Evolutionary conservation across 1,284 basidiomycete species (phyloP).

Genomic region (Lentinus polychrous): DNA sequence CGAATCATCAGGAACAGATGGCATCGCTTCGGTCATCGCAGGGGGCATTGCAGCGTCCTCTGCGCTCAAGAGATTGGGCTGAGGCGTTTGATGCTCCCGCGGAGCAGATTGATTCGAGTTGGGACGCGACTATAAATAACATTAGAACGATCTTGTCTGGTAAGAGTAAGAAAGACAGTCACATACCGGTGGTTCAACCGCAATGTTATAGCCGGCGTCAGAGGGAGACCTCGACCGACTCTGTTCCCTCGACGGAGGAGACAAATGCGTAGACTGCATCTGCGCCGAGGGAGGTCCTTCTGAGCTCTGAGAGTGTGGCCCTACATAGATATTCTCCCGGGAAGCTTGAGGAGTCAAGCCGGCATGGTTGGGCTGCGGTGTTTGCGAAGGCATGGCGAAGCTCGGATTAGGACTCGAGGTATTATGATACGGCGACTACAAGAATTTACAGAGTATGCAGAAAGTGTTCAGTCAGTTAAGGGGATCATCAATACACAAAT

Average conservation of each 20-base stretch:
- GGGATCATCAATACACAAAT: neutral
- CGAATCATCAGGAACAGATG: no score
- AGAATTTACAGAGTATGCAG: no score
- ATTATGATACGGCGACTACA: conserved; percentile 13
- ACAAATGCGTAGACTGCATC: conserved; percentile 6
- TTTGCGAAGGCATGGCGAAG: neutral
- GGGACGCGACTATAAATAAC: conserved; percentile 19
- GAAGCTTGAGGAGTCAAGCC: conserved; percentile 2
- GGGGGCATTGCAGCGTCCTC: conserved; percentile 17
- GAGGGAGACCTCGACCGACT: conserved; percentile 14
- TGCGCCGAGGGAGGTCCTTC: conserved; percentile 10
- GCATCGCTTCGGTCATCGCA: no score
- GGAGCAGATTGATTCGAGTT: conserved; percentile 13
- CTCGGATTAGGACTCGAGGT: conserved; percentile 11
- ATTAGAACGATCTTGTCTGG: no score
- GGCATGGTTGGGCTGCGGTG: conserved; percentile 5
- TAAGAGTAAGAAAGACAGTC: no score
- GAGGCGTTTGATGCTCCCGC: conserved; percentile 7
- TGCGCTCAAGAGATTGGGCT: conserved; percentile 18
- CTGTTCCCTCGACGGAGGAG: conserved; percentile 10
- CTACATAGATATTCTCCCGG: conserved; percentile 14
- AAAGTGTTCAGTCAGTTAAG: neutral
- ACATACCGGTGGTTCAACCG: conserved; percentile 22
- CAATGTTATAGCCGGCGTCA: conserved; percentile 17
- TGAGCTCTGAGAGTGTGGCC: conserved; percentile 13